These are phyloP conservation scores for Solidago caesia DNA, from an alignment of 129 eudicot species.

Conservation along the genomic window DNA sequence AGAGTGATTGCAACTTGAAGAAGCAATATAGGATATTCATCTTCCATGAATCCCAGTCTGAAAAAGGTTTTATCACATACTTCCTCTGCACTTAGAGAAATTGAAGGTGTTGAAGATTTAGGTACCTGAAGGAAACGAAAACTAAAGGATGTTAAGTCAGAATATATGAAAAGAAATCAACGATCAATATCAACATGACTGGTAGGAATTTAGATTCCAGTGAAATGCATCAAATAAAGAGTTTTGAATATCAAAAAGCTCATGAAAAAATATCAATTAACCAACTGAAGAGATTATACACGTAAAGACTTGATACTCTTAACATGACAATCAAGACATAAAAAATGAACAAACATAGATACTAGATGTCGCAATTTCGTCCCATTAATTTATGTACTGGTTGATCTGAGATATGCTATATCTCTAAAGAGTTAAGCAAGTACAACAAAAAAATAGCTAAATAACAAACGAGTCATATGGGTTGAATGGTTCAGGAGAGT, in stretches of 20 bases:
- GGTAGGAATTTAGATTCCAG: no score
- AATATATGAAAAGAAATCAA: not conserved
- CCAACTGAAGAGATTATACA: not conserved
- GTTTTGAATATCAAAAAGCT: constrained; percentile 16
- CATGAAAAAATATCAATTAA: not conserved
- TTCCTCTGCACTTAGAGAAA: constrained; percentile 35
- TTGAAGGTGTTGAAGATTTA: constrained; percentile 35
- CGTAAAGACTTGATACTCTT: constrained; percentile 2
- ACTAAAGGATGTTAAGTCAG: constrained; percentile 52
- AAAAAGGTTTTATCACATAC: constrained; percentile 14
- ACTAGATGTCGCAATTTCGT: not conserved
- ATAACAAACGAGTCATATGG: no score
- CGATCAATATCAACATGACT: constrained; percentile 3
- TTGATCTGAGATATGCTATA: no score
- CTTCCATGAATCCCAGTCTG: constrained; percentile 47
- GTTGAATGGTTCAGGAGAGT: no score
- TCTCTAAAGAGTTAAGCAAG: not conserved
- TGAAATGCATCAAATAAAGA: not conserved
- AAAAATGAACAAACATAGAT: not conserved
- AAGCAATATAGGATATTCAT: constrained; percentile 50
- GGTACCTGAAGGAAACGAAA: constrained; percentile 61
- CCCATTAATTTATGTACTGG: not conserved
- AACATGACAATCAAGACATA: not conserved
- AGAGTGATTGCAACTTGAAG: constrained; percentile 57
- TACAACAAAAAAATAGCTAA: no score